Percentiles rank a stretch among this genome's conserved stretches.
Evolutionary conservation across 805 yeast species (phyloP).

Genomic region (Candida xyloterini): DNA sequence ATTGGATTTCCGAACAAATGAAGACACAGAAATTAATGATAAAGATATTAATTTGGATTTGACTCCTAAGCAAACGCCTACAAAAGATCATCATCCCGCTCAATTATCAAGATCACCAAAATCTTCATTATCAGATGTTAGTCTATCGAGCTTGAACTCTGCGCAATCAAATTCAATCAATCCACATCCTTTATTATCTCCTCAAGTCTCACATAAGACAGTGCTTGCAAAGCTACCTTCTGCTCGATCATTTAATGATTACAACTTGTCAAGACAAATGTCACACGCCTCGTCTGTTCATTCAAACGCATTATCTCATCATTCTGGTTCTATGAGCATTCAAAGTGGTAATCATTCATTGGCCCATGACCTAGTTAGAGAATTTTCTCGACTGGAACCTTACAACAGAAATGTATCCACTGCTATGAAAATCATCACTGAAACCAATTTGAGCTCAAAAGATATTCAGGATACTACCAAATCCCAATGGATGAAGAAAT

Average conservation of each 20-base stretch:
- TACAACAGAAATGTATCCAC: constrained; percentile 31
- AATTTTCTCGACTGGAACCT: constrained; percentile 35
- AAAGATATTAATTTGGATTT: background rate
- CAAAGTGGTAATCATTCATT: constrained; percentile 20
- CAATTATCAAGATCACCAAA: constrained; percentile 8
- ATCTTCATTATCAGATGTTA: constrained; percentile 14
- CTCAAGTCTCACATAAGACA: constrained; percentile 2
- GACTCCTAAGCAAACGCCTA: background rate
- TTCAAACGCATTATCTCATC: constrained; percentile 4
- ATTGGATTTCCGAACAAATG: constrained; percentile 44
- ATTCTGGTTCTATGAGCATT: constrained; percentile 1
- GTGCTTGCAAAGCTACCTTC: constrained; percentile 31
- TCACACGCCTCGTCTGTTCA: constrained; percentile 7
- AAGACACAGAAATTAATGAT: constrained; percentile 10
- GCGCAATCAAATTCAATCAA: constrained; percentile 1
- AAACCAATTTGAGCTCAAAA: constrained; percentile 30
- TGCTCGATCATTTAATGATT: constrained; percentile 23
- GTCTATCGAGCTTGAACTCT: constrained; percentile 14
- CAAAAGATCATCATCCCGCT: background rate
- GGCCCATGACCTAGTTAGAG: constrained; percentile 32
- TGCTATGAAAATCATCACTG: constrained; percentile 32
- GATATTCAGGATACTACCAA: constrained; percentile 26
- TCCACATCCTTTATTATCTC: constrained; percentile 19
- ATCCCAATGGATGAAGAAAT: constrained; percentile 28
- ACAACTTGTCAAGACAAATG: constrained; percentile 1